Percentiles rank a stretch among this genome's conserved stretches.
phyloP scores from a whole-genome alignment of 176 grass and related monocot genomes.

The Aegilops longissima region DNA sequence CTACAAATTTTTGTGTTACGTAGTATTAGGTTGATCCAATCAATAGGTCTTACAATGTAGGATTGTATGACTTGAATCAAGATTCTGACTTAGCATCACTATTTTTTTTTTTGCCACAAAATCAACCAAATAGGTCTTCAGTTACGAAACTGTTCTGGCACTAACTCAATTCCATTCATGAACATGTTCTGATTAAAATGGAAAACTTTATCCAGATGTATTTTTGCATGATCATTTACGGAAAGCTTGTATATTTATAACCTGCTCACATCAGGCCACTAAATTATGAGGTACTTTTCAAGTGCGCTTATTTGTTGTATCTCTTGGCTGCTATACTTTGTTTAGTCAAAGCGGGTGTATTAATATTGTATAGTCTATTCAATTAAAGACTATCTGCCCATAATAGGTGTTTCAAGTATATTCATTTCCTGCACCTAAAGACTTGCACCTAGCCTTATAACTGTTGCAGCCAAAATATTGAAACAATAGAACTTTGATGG shows the following conservation, averaged over 20 bases:
- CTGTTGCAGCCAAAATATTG: not conserved
- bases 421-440: not conserved
- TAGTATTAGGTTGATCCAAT: not conserved
- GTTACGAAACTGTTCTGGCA: not conserved
- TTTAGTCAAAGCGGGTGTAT: not conserved
- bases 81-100: not conserved
- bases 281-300: conserved; percentile 7
- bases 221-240: not conserved
- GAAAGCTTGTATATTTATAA: conserved; percentile 3
- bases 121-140: not conserved
- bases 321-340: conserved; percentile 17
- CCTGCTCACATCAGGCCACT: not conserved
- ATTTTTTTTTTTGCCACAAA: conserved; percentile 15
- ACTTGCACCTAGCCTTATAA: not conserved
- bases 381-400: not conserved
- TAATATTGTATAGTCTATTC: conserved; percentile 8
- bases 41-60: not conserved
- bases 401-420: not conserved
- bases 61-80: not conserved
- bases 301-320: not conserved
- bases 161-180: not conserved
- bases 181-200: conserved; percentile 14
- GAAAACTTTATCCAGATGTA: not conserved
- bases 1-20: not conserved
- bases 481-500: not conserved